A percentile compares a stretch with the other conserved stretches of the same genome.
These are phyloP conservation scores for Arabis alpina DNA, from an alignment of 345 rosid genomes.

Conservation along the genomic window DNA sequence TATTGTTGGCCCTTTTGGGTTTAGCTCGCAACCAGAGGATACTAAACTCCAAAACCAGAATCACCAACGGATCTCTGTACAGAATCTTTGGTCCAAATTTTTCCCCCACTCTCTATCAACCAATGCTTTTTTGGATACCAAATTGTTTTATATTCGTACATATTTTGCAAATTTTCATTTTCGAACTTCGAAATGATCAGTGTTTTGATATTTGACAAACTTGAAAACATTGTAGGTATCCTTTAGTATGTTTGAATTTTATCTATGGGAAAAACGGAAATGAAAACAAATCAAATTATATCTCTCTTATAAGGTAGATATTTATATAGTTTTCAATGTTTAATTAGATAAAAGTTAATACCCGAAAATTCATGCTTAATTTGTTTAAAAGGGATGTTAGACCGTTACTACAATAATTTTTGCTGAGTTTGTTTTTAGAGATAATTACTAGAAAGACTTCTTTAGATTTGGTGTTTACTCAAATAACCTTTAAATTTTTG, in stretches of 20 bases:
- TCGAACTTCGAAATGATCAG: neutral
- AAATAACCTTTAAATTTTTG: too few relatives aligned
- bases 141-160: conserved; percentile 19
- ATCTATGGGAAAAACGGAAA: too few relatives aligned
- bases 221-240: neutral
- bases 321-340: too few relatives aligned
- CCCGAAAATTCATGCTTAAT: too few relatives aligned
- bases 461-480: too few relatives aligned
- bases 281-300: too few relatives aligned
- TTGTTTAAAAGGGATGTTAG: too few relatives aligned
- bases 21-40: conserved; percentile 40
- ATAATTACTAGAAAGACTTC: too few relatives aligned
- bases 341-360: too few relatives aligned
- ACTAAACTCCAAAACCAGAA: conserved; percentile 43
- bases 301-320: too few relatives aligned
- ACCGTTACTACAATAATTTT: too few relatives aligned
- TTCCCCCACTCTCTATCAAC: conserved; percentile 27
- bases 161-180: neutral
- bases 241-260: neutral
- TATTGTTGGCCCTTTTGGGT: conserved; percentile 35
- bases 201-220: neutral
- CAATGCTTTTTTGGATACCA: conserved; percentile 16
- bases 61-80: conserved; percentile 44
- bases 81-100: conserved; percentile 39
- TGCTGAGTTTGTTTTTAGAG: too few relatives aligned